These are phyloP conservation scores for Acacia concinna DNA, from an alignment of 331 rosid genomes.

Conservation along the genomic window DNA sequence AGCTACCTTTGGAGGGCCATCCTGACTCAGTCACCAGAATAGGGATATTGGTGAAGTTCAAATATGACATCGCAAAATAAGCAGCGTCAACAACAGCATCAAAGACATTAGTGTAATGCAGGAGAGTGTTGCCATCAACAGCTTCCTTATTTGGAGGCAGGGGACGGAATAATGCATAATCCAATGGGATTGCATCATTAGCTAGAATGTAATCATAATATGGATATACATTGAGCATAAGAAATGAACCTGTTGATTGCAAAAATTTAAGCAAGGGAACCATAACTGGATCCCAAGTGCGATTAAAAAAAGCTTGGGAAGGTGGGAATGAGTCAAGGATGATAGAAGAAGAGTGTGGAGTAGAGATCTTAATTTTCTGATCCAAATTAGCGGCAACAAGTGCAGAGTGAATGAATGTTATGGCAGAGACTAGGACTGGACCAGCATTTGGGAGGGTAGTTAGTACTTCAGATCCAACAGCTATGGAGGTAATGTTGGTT, in stretches of 20 bases:
- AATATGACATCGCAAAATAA: constrained; percentile 87
- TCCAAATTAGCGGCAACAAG: constrained; percentile 91
- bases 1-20: constrained; percentile 93
- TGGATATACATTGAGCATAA: constrained; percentile 92
- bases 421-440: constrained; percentile 82
- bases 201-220: constrained; percentile 87
- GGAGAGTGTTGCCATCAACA: constrained; percentile 82
- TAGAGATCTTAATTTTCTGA: constrained; percentile 82
- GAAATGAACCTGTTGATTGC: constrained; percentile 84
- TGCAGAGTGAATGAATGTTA: constrained; percentile 82
- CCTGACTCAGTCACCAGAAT: constrained; percentile 90
- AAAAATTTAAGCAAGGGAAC: constrained; percentile 86
- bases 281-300: constrained; percentile 94
- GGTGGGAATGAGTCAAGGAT: constrained; percentile 96
- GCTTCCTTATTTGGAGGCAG: constrained; percentile 94
- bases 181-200: constrained; percentile 69
- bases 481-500: constrained; percentile 88
- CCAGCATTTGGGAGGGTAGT: constrained; percentile 82
- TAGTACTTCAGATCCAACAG: constrained; percentile 92
- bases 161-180: constrained; percentile 93
- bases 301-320: constrained; percentile 94
- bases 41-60: constrained; percentile 80
- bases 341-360: constrained; percentile 83
- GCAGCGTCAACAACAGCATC: constrained; percentile 96
- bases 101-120: constrained; percentile 91